Evolutionary conservation across 78 protist species (phyloP).

Genomic region (Dictyostelium brefeldianum): DNA sequence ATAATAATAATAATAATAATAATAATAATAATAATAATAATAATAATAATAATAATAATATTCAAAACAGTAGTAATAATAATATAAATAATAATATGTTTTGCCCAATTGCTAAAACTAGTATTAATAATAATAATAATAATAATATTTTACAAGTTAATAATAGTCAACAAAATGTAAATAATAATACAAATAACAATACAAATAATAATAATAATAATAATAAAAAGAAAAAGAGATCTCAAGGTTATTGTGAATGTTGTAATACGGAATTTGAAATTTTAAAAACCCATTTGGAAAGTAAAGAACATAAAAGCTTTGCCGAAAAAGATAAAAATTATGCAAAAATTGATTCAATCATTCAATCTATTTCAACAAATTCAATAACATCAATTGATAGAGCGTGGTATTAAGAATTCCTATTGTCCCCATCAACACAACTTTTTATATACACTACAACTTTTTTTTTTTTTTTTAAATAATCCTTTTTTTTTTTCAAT

Average conservation of each 20-base stretch:
- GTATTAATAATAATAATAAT: conserved; percentile 1
- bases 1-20: conserved; percentile 4
- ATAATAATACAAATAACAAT: background rate
- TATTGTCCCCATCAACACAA: no score
- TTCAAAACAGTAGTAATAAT: conserved; percentile 18
- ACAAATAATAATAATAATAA: conserved; percentile 21
- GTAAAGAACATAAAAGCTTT: conserved; percentile 67
- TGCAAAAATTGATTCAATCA: conserved; percentile 45
- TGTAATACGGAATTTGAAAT: conserved; percentile 66
- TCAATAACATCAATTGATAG: conserved; percentile 3
- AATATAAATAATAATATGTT: conserved; percentile 24
- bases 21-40: background rate
- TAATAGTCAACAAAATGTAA: background rate
- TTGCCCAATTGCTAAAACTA: background rate
- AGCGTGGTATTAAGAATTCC: conserved; percentile 12
- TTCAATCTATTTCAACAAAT: conserved; percentile 8
- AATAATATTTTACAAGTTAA: background rate
- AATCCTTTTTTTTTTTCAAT: no score
- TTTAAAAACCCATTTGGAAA: conserved; percentile 54
- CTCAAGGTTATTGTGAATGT: conserved; percentile 75
- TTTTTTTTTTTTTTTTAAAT: background rate
- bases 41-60: background rate
- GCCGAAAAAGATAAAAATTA: conserved; percentile 69
- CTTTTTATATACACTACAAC: background rate
- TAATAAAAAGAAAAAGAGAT: conserved; percentile 53